Percentiles rank a stretch among this genome's conserved stretches.
phyloP scores from a whole-genome alignment of 441 rosid genomes.

The Pelargonium citronellum region DNA sequence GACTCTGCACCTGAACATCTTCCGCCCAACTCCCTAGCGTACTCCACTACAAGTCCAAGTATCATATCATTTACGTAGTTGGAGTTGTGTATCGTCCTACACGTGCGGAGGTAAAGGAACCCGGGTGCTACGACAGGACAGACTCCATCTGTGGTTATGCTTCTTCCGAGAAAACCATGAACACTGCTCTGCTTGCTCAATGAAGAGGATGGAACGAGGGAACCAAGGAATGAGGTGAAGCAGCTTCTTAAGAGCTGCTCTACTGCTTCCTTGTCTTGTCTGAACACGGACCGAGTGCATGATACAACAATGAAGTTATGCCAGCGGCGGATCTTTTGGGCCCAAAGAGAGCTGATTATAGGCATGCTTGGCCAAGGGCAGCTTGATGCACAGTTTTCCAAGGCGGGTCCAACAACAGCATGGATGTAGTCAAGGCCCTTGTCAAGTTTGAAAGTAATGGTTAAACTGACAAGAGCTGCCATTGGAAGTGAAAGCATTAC shows the following conservation, averaged over 20 bases:
- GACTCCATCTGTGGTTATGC: constrained; percentile 25
- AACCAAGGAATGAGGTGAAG: constrained; percentile 53
- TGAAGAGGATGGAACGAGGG: constrained; percentile 23
- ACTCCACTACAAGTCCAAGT: constrained; percentile 45
- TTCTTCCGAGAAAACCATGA: constrained; percentile 40
- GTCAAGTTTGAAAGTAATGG: constrained; percentile 57
- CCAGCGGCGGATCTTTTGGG: constrained; percentile 61
- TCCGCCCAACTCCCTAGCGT: constrained; percentile 36
- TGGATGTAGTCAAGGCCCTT: constrained; percentile 40
- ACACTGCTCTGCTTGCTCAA: constrained; percentile 33
- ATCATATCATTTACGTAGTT: constrained; percentile 37
- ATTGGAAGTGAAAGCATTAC: constrained; percentile 55
- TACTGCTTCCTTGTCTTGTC: constrained; percentile 42
- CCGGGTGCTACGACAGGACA: constrained; percentile 45
- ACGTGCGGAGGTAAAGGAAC: constrained; percentile 48
- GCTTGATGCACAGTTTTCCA: constrained; percentile 50
- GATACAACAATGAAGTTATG: constrained; percentile 49
- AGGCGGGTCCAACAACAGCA: constrained; percentile 55
- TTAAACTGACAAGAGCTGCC: constrained; percentile 67
- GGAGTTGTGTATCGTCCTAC: constrained; percentile 36
- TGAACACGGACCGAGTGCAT: constrained; percentile 48
- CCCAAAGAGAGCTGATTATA: constrained; percentile 55
- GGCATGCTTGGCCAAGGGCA: constrained; percentile 49
- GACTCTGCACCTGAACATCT: constrained; percentile 27
- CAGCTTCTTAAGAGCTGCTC: constrained; percentile 53